Base-by-base conservation (phyloP, 192 early-diverging fungal genomes). In the Lunasporangiospora selenospora region DNA sequence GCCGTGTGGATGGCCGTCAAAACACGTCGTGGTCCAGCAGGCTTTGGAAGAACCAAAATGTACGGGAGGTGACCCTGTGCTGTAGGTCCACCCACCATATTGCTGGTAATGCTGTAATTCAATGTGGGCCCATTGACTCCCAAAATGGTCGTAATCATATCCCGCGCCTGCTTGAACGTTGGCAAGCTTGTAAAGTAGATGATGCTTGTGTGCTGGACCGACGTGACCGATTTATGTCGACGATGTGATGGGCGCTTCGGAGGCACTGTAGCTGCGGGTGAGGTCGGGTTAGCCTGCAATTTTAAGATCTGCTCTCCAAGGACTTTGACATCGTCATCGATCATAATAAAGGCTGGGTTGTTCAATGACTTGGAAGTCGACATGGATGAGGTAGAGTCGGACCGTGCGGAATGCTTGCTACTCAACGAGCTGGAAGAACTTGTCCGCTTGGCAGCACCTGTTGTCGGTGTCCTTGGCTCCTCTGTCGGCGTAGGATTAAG, bases 11-110 rank as follows among this genome's bases (percentile, higher is more conserved):
- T 63, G 2, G 85, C 85, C 1, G 81, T 82, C 40, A 88, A 49
- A 26, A 85, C 80, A 16, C 85, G 62, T 6, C 85, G 65, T 11
- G 86, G 86, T 11, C 86, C 86, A 27, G 82, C 84, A 4, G 86
- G 86, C 48, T 88, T 88, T 11, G 86, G 82, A 27, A 88, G 70
- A 7, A 88, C 83, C 13, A 88, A 53, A 10, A 87, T 75, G 31
- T 83, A 80, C 9, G 83, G 85, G 40, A 82, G 66, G 7, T 46
- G 45, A 24, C 43, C 43, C n/a, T 29, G 29, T 33, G 50, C 23
- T 4, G 51, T 31, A 26, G 67, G 41, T 16, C 57, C 59, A 1
- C 58, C 50, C 0, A 69, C 37, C 33, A 65, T 16, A 10, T 54
- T 58, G 43, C 54, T 62, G 2, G 48, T 34, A 13, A 73, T 53